These are phyloP conservation scores for Spencermartinsiella europaea DNA, from an alignment of 805 yeast species.

Conservation along the genomic window DNA sequence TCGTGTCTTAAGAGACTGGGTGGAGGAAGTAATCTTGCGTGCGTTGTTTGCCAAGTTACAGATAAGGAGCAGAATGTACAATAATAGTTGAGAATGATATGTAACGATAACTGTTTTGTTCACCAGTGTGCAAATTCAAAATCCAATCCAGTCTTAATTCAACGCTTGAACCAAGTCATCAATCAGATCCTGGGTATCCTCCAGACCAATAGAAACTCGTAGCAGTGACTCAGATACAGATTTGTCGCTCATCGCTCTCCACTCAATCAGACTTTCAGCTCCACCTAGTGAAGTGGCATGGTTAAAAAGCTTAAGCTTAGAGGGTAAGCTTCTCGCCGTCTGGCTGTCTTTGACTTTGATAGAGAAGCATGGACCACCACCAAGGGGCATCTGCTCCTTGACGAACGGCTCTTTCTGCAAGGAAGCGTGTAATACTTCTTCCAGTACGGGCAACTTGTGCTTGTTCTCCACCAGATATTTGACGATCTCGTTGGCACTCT, in stretches of 20 bases:
- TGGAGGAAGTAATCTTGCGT: constrained; percentile 24
- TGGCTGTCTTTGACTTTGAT: constrained; percentile 47
- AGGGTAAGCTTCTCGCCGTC: constrained; percentile 59
- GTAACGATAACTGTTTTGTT: too few relatives aligned
- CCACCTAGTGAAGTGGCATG: constrained; percentile 96
- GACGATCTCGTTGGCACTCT: constrained; percentile 58
- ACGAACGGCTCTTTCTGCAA: constrained; percentile 69
- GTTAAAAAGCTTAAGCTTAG: constrained; percentile 61
- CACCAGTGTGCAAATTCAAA: too few relatives aligned
- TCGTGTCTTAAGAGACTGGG: constrained; percentile 51
- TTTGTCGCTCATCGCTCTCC: constrained; percentile 75
- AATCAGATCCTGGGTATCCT: constrained; percentile 68
- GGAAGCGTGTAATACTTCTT: constrained; percentile 62
- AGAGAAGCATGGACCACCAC: constrained; percentile 72
- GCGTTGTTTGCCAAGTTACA: constrained; percentile 37
- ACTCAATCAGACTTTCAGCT: constrained; percentile 82
- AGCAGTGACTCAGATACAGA: constrained; percentile 51
- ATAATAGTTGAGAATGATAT: neutral
- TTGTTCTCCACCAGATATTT: constrained; percentile 49
- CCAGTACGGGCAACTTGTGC: constrained; percentile 44
- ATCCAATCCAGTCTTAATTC: too few relatives aligned
- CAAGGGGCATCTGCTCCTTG: constrained; percentile 52
- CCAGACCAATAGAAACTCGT: constrained; percentile 78
- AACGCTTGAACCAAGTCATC: constrained; percentile 65
- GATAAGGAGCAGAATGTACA: neutral